Evolutionary conservation across 371 early-diverging fungal genomes (phyloP).

Genomic region (Chytridium lagenaria): DNA sequence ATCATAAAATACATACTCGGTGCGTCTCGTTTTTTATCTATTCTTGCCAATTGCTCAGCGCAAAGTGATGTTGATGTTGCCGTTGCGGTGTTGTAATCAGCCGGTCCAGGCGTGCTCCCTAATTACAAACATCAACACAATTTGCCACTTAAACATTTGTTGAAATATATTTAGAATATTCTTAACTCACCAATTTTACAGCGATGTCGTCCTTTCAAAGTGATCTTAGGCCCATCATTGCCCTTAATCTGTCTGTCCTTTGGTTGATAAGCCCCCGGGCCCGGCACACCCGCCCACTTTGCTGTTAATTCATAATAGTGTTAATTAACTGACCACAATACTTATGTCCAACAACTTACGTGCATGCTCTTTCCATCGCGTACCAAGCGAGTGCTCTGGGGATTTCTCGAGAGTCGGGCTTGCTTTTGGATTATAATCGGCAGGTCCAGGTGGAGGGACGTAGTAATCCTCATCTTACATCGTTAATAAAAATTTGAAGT

Average conservation of each 20-base stretch:
- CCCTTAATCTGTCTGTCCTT: constrained; percentile 51
- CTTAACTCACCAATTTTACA: constrained; percentile 26
- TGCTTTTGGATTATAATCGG: constrained; percentile 44
- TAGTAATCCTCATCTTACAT: constrained; percentile 30
- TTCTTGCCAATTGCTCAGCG: constrained; percentile 31
- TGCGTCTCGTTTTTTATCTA: constrained; percentile 23
- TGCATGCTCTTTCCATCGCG: constrained; percentile 22
- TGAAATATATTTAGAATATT: no score
- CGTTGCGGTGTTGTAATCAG: constrained; percentile 45
- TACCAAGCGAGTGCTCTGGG: constrained; percentile 43
- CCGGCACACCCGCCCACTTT: constrained; percentile 35
- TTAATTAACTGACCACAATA: background rate
- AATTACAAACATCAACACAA: background rate
- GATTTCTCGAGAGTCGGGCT: constrained; percentile 25
- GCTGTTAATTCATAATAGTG: constrained; percentile 17
- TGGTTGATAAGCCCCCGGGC: constrained; percentile 53
- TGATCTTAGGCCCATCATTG: constrained; percentile 49
- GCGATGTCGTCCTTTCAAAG: constrained; percentile 47
- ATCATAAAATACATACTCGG: constrained; percentile 21
- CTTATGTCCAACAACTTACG: constrained; percentile 13
- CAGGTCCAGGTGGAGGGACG: constrained; percentile 46
- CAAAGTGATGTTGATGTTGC: constrained; percentile 6
- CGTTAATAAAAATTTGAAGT: background rate
- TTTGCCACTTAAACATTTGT: no score
- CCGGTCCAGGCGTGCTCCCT: constrained; percentile 54